Evolutionary conservation across 495 filamentous ascomycete genomes (phyloP).

Genomic region (Bacidia gigantensis): DNA sequence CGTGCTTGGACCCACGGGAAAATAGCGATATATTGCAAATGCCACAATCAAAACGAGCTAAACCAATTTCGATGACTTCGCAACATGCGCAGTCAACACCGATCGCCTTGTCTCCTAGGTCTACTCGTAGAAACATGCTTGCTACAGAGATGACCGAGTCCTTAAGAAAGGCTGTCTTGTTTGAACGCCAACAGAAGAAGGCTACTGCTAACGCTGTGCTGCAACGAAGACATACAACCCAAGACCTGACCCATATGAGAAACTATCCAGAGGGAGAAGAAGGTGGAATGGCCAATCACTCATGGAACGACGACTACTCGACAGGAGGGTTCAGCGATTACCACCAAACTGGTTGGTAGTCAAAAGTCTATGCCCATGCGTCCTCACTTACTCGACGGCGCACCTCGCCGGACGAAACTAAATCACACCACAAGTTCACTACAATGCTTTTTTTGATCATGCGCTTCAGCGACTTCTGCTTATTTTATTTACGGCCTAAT

Average conservation of each 20-base stretch:
- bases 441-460: slow-evolving; percentile 8
- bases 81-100: slow-evolving; percentile 50
- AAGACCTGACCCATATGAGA: slow-evolving; percentile 71
- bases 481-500: slow-evolving; percentile 8
- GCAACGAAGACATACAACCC: slow-evolving; percentile 82
- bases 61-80: slow-evolving; percentile 73
- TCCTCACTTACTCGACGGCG: background rate
- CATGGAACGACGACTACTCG: slow-evolving; percentile 43
- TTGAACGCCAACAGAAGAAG: slow-evolving; percentile 82
- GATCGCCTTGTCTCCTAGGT: slow-evolving; percentile 66
- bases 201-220: slow-evolving; percentile 76
- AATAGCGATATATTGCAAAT: slow-evolving; percentile 63
- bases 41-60: slow-evolving; percentile 60
- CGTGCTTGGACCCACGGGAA: slow-evolving; percentile 63
- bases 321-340: slow-evolving; percentile 55
- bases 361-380: background rate
- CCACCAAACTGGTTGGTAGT: slow-evolving; percentile 56
- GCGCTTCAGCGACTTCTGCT: slow-evolving; percentile 11
- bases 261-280: slow-evolving; percentile 50
- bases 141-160: slow-evolving; percentile 82
- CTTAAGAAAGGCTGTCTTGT: slow-evolving; percentile 62
- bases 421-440: background rate
- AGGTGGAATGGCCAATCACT: slow-evolving; percentile 43
- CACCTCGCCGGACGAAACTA: slow-evolving; percentile 2
- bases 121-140: slow-evolving; percentile 93